phyloP scores from a whole-genome alignment of 2,329 filamentous ascomycete genomes.

The Tolypocladium capitatum region DNA sequence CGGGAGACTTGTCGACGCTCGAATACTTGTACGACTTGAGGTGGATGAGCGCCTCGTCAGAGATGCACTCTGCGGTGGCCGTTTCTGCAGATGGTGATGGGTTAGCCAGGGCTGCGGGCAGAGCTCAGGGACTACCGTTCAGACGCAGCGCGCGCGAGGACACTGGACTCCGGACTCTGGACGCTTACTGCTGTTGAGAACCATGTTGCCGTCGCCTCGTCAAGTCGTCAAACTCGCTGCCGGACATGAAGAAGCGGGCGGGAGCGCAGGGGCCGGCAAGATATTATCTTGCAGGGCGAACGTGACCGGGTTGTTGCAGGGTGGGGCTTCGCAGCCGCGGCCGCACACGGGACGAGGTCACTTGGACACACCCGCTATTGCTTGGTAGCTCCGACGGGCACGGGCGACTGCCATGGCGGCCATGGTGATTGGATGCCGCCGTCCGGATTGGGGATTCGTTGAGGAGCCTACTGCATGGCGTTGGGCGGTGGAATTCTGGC shows the following conservation, averaged over 20 bases:
- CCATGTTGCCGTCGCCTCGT: conserved; percentile 17
- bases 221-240: conserved; percentile 16
- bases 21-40: conserved; percentile 97
- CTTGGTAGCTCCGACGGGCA: too few relatives aligned
- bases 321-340: not conserved
- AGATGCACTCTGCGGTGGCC: conserved; percentile 60
- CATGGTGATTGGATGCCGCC: not conserved
- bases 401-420: too few relatives aligned
- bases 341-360: too few relatives aligned
- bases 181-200: conserved; percentile 19
- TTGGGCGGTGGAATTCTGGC: not conserved
- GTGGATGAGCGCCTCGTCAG: conserved; percentile 80
- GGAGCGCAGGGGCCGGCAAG: not conserved
- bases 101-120: not conserved
- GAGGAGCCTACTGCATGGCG: not conserved
- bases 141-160: not conserved
- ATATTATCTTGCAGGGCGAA: not conserved
- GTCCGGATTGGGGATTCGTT: not conserved
- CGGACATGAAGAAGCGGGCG: conserved; percentile 13
- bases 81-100: conserved; percentile 14
- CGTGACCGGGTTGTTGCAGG: not conserved
- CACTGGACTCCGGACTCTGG: too few relatives aligned
- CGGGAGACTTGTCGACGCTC: conserved; percentile 85
- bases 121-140: not conserved
- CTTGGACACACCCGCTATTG: too few relatives aligned